Conservation (phyloP, 345 rosid genomes). For the Eucalyptus sideroxylon region DNA sequence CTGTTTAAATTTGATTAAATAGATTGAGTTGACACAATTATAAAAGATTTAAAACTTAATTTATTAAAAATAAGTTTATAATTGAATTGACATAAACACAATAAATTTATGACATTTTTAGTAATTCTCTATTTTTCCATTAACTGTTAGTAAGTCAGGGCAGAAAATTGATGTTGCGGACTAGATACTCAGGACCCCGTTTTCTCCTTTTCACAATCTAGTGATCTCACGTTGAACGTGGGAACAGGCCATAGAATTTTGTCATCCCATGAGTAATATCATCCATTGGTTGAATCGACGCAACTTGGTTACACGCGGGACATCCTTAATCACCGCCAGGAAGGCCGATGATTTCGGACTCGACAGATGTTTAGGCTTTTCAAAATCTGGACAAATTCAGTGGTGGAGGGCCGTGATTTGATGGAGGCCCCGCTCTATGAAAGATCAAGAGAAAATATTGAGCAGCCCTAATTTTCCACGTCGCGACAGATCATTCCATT, state of each 20-base stretch:
- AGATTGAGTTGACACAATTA: too few species aligned
- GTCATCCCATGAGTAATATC: neutral
- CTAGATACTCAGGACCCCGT: neutral
- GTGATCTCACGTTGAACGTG: neutral
- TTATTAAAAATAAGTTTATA: too few species aligned
- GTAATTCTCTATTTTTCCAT: neutral
- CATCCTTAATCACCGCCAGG: neutral
- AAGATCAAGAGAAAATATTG: neutral
- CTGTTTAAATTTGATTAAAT: fast-evolving
- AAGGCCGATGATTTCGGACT: neutral
- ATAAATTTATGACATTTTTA: neutral
- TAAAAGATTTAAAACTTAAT: too few species aligned
- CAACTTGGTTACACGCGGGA: neutral
- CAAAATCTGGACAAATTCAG: neutral
- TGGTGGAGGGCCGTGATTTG: neutral
- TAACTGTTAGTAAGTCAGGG: neutral
- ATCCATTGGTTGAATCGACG: neutral
- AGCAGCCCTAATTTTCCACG: neutral
- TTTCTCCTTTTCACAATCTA: neutral
- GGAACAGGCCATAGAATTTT: neutral
- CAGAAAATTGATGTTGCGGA: neutral
- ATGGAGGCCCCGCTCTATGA: neutral
- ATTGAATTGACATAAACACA: too few species aligned
- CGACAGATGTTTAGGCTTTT: neutral
- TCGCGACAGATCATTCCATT: neutral